These are phyloP conservation scores for Magnaporthiopsis poae DNA, from an alignment of 2,329 filamentous ascomycete genomes.

Conservation along the genomic window DNA sequence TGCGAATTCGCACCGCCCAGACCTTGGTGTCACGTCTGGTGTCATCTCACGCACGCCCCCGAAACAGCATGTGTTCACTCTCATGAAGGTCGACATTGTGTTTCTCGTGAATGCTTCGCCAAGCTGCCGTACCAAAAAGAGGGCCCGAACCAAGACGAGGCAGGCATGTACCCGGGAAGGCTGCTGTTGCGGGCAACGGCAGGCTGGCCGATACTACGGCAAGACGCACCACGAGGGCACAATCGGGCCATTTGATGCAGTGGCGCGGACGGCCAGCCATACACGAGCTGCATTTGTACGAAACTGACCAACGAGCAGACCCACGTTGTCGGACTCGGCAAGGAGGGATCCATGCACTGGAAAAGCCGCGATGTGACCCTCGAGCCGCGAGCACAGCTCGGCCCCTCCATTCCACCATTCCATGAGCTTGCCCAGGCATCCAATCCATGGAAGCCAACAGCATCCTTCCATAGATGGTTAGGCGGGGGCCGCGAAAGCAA, in stretches of 20 bases:
- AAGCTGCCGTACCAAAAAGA: neutral
- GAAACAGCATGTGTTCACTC: neutral
- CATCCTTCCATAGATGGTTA: neutral
- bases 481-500: neutral
- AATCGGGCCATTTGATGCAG: no score
- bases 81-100: neutral
- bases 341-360: neutral
- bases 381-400: neutral
- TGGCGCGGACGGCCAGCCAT: no score
- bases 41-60: neutral
- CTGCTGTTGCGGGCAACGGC: no score
- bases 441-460: neutral
- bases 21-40: neutral
- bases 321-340: neutral
- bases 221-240: no score
- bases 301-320: no score
- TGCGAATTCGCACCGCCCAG: neutral
- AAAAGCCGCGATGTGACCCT: neutral
- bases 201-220: no score
- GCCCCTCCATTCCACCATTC: no score
- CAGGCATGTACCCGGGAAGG: no score
- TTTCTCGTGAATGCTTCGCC: neutral
- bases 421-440: neutral
- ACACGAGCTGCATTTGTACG: no score
- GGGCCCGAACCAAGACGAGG: no score